Percentiles rank a stretch among this genome's conserved stretches.
phyloP scores from a whole-genome alignment of 108 stramenopile genomes.

The Conticribra guillardii region DNA sequence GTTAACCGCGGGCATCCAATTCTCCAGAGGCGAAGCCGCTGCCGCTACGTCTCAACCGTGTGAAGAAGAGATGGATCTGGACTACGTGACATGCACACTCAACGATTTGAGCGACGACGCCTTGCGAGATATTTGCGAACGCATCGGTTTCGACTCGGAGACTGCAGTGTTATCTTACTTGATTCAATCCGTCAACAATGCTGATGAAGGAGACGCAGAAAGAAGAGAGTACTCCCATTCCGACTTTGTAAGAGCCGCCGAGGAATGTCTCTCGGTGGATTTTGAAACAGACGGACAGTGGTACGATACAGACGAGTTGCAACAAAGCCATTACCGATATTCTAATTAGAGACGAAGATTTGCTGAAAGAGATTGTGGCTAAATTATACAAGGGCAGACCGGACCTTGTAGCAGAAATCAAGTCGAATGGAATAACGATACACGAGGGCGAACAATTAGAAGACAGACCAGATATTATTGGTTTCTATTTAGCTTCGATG shows the following conservation, averaged over 20 bases:
- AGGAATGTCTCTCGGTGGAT: slow-evolving; percentile 48
- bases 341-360: slow-evolving; percentile 12
- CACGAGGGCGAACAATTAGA: slow-evolving; percentile 31
- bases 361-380: slow-evolving; percentile 25
- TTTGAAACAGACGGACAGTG: slow-evolving; percentile 28
- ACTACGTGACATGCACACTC: slow-evolving; percentile 38
- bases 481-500: slow-evolving; percentile 19
- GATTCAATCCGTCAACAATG: slow-evolving; percentile 6
- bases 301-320: slow-evolving; percentile 37
- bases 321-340: slow-evolving; percentile 40
- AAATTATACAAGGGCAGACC: slow-evolving; percentile 18
- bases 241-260: slow-evolving; percentile 37
- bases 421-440: slow-evolving; percentile 22
- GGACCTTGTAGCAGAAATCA: slow-evolving; percentile 13
- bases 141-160: slow-evolving; percentile 45
- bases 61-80: slow-evolving; percentile 30
- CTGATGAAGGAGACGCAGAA: slow-evolving; percentile 4
- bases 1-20: too few relatives aligned
- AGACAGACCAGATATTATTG: slow-evolving; percentile 43
- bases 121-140: slow-evolving; percentile 40
- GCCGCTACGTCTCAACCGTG: too few relatives aligned
- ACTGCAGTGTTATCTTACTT: slow-evolving; percentile 29
- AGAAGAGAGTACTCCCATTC: slow-evolving; percentile 21
- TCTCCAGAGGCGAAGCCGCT: too few relatives aligned
- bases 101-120: slow-evolving; percentile 23